Evolutionary conservation across 805 yeast species (phyloP), one percentile per base, ranked within the genome.

Genomic region (Sugiyamaella floridensis): DNA sequence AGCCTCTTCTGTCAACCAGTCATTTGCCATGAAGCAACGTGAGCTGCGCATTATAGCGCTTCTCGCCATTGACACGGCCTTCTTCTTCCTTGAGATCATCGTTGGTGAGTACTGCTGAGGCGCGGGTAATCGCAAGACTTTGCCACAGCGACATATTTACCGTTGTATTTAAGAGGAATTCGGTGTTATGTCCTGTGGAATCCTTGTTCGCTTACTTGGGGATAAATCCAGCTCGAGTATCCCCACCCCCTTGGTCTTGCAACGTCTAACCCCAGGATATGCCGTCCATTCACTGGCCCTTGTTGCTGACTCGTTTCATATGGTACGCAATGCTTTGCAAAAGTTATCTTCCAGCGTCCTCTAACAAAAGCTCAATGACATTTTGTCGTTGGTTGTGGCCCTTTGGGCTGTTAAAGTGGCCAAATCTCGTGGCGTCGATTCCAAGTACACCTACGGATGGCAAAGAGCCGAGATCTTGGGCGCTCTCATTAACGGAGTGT

Each of bases 381-480:
- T 92, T 51, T 82, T 92, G 54, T 89, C 97, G 1, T 74, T 92
- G 37, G 58, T 90, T 16, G 89, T 92, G 48, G 99, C 99, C 0
- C 73, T 90, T 32, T 92, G 97, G 97, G 99, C 99, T 0, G 98
- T 93, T 18, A 80, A 80, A 56, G 96, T 89, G 11, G 89, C 97
- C 50, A 85, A 85, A 61, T 81, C 80, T 41, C 79, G 82, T 62
- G 81, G 82, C 28, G 93, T 96, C 0, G 93, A 89, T 66, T 84
- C 93, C 2, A 83, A 83, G 53, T 92, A 87, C 71, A 93, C 98
- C 2, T 92, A 93, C 63, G 99, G 99, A 15, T 89, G 97, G 96
- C 95, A 92, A 68, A 78, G 99, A 60, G 98, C 98, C 4, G 99
- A 92, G 69, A 90, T 92, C 50, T 75, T 92, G 55, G 99, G 99